Base-by-base conservation (phyloP, 2,329 filamentous ascomycete genomes). In the Penicillium concentricum region DNA sequence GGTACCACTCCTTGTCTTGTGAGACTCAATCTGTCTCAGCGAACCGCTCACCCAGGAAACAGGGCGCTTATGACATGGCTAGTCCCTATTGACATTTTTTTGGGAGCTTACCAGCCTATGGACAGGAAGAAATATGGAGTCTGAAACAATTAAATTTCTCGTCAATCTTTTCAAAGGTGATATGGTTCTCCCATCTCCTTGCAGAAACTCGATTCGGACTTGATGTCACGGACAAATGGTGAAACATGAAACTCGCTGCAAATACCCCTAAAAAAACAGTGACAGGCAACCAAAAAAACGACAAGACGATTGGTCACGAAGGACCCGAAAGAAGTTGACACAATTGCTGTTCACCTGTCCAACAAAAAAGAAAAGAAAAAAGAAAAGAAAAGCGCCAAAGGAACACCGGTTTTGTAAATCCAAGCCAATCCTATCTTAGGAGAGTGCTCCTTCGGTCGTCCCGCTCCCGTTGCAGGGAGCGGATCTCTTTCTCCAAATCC, bases 401-500 rank as follows among this genome's bases (percentile, higher is more conserved):
- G 15, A 50, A 54, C 42, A 43, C 57, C 42, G 43, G 47, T 57
- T 56, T 54, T 52, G 44, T 48, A 44, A 32, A 49, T 41, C 46
- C n/a, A 57, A 53, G 50, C 50, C 51, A 35, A 37, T 47, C 41
- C 52, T 63, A 63, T 59, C 67, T 67, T 50, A 67, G 51, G 44
- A 67, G 61, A 68, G 66, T 61, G 64, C 65, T 61, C 54, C 71
- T 67, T 67, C 72, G 72, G 59, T 73, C 69, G 32, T 76, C 72
- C 47, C 78, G 78, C 73, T 92, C 88, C 58, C 74, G 77, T 61
- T 81, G 69, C 61, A 95, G 82, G 55, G 87, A 83, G 44, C 76
- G 72, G 72, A 93, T 90, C 66, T 92, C 90, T 52, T 78, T 76
- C 63, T 87, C 81, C 58, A 92, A 85, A 62, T 85, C 84, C 72